phyloP scores from a whole-genome alignment of 116 monocot genomes.

The Zostera marina region DNA sequence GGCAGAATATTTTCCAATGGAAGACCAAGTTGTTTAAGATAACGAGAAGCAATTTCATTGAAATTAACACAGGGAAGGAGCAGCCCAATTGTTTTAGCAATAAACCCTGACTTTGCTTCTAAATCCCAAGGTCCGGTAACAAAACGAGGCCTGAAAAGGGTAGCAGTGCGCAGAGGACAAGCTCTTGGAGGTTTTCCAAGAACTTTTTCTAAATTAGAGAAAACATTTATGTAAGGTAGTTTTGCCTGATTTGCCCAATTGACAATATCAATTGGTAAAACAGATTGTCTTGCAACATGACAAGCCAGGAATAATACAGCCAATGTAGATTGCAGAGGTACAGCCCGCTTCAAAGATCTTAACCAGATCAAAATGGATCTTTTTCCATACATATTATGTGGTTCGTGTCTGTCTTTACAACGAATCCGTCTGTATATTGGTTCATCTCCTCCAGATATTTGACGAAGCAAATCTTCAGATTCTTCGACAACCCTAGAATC shows the following conservation, averaged over 20 bases:
- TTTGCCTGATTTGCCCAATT: background rate
- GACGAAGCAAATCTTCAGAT: slow-evolving; percentile 10
- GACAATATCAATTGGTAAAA: slow-evolving; percentile 12
- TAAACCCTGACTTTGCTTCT: slow-evolving; percentile 51
- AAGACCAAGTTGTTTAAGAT: slow-evolving; percentile 40
- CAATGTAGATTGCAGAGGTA: background rate
- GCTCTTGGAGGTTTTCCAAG: slow-evolving; percentile 27
- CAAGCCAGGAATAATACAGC: slow-evolving; percentile 20
- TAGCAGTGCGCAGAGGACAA: slow-evolving; percentile 27
- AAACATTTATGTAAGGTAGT: slow-evolving; percentile 11
- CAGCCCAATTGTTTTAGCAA: slow-evolving; percentile 44
- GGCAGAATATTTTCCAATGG: slow-evolving; percentile 56
- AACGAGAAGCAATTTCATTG: slow-evolving; percentile 49
- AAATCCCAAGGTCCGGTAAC: slow-evolving; percentile 46
- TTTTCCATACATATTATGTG: slow-evolving; percentile 9
- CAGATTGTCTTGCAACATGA: slow-evolving; percentile 33
- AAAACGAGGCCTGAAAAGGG: slow-evolving; percentile 50
- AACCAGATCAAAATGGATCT: slow-evolving; percentile 13
- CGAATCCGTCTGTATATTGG: background rate
- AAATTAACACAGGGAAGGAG: slow-evolving; percentile 77
- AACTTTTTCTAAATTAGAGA: slow-evolving; percentile 23
- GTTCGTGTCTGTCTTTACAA: slow-evolving; percentile 3
- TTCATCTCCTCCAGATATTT: slow-evolving; percentile 10
- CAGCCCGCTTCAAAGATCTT: slow-evolving; percentile 1
- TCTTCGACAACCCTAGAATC: slow-evolving; percentile 17